phyloP scores from a whole-genome alignment of 768 basidiomycete genomes.

The Lentinula edodes region DNA sequence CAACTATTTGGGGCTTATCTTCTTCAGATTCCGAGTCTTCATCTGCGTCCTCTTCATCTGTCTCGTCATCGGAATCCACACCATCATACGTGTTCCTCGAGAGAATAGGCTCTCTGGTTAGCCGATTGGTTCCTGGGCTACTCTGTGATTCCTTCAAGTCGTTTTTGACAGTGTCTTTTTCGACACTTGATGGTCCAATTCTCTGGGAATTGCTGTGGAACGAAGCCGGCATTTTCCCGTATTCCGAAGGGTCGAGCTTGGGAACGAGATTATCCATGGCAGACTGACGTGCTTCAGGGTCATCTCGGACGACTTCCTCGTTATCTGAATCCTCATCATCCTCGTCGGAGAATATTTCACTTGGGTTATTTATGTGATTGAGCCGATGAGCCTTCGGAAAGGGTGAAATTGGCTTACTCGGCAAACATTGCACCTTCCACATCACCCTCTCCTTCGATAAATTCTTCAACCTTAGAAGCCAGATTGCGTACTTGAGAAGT shows the following conservation, averaged over 20 bases:
- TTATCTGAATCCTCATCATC: slow-evolving; percentile 49
- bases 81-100: slow-evolving; percentile 86
- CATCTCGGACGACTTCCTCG: slow-evolving; percentile 26
- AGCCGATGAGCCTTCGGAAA: neutral
- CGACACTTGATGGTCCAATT: slow-evolving; percentile 41
- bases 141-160: slow-evolving; percentile 4
- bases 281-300: slow-evolving; percentile 42
- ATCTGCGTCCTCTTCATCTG: slow-evolving; percentile 51
- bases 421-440: slow-evolving; percentile 85
- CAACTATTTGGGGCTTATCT: slow-evolving; percentile 77
- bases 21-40: slow-evolving; percentile 64
- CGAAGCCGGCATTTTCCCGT: slow-evolving; percentile 79
- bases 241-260: slow-evolving; percentile 73
- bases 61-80: slow-evolving; percentile 88
- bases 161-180: slow-evolving; percentile 34
- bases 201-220: slow-evolving; percentile 69
- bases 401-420: slow-evolving; percentile 54
- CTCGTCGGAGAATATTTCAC: slow-evolving; percentile 68
- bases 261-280: slow-evolving; percentile 83
- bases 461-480: slow-evolving; percentile 82
- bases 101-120: slow-evolving; percentile 73
- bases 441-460: slow-evolving; percentile 87
- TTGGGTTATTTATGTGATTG: slow-evolving; percentile 19
- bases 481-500: slow-evolving; percentile 67
- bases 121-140: slow-evolving; percentile 23